Base-by-base conservation (phyloP, 495 filamentous ascomycete species). In the Viridothelium virens region DNA sequence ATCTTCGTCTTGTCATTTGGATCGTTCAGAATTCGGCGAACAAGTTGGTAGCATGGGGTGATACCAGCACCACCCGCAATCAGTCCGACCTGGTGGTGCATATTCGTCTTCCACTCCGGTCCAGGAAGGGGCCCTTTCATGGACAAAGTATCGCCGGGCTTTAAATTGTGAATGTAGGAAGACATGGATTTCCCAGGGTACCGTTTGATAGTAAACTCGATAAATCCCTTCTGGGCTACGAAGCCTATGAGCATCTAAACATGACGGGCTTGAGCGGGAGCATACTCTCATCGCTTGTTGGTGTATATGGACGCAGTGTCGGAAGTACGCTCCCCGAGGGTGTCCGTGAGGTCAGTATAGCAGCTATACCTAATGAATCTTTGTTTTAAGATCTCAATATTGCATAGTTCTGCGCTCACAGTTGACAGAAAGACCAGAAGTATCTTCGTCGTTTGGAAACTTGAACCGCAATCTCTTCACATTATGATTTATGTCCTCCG, bases 171-270 rank as follows among this genome's bases (percentile, higher is more conserved):
- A 14, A 89, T 68, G 67, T 89, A 80, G 0, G 76, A 77, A 73
- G 83, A 86, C 66, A 81, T 81, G 76, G 83, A 85, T 64, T 86
- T 86, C 62, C 82, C 74, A 4, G 86, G 85, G 72, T 89, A 89
- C 62, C 79, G 77, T 72, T 89, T 89, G 3, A 89, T 80, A 64
- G 87, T 78, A 2, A 89, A 67, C 50, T 70, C 53, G 1, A 72
- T 66, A 18, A 65, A 41, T 39, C 70, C 70, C 41, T 53, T 63
- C n/a, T 66, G 53, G 41, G 66, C 68, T 59, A 39, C 50, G 33
- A 5, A 53, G 47, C 59, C 14, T 16, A 62, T 33, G 48, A 47
- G 63, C 68, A 33, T 56, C 68, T 41, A 68, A 11, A 38, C 39
- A 33, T n/a, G 9, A 25, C 34, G 37, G 5, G 39, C 44, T 47